phyloP scores from a whole-genome alignment of 495 filamentous ascomycete genomes.

The Aspergillus sclerotioniger region DNA sequence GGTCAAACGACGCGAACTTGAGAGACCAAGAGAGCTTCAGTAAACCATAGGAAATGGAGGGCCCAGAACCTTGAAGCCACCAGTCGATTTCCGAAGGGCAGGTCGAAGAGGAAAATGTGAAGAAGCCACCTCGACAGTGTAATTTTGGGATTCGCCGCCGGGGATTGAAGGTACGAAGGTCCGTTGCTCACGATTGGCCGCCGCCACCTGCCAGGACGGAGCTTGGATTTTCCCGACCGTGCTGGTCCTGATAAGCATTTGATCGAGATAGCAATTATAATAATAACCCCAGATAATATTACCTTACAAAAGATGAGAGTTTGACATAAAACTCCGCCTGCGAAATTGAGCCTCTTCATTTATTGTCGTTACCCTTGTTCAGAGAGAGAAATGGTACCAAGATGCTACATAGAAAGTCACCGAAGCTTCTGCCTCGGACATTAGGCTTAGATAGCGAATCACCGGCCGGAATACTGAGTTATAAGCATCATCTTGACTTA shows the following conservation, averaged over 20 bases:
- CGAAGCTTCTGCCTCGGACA: neutral
- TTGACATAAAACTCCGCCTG: neutral
- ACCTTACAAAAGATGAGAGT: neutral
- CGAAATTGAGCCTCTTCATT: neutral
- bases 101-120: conserved; percentile 19
- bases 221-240: conserved; percentile 21
- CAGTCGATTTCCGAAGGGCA: conserved; percentile 1
- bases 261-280: neutral
- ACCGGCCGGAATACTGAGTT: neutral
- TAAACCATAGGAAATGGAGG: conserved; percentile 29
- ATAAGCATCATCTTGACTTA: too few species aligned
- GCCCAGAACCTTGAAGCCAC: conserved; percentile 8
- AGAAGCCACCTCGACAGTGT: conserved; percentile 47
- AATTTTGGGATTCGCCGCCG: conserved; percentile 37
- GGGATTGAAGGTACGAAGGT: conserved; percentile 10
- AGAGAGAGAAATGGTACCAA: neutral
- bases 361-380: neutral
- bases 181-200: conserved; percentile 20
- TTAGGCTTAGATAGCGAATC: neutral
- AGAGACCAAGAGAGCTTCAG: conserved; percentile 20
- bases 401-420: neutral
- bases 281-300: neutral
- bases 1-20: conserved; percentile 25
- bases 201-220: conserved; percentile 25
- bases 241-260: neutral